Evolutionary conservation across 352 stramenopile genomes (phyloP).

Genomic region (Phytophthora sp.): DNA sequence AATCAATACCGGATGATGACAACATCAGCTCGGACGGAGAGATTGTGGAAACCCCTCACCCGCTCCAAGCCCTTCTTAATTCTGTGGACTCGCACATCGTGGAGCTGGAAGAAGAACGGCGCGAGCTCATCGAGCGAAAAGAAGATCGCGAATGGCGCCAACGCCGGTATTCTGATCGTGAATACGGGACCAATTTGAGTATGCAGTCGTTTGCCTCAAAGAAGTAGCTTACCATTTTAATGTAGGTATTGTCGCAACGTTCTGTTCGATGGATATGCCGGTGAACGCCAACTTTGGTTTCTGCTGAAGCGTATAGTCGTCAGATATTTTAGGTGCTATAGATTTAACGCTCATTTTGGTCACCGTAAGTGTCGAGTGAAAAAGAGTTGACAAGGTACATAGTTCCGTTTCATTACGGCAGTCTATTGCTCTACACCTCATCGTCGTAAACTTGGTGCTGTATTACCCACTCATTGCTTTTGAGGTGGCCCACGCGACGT

Average conservation of each 20-base stretch:
- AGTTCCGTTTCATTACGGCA: constrained; percentile 6
- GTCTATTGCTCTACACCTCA: constrained; percentile 58
- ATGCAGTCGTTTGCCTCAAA: constrained; percentile 5
- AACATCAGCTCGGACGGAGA: constrained; percentile 29
- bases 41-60: constrained; percentile 16
- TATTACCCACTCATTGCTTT: constrained; percentile 67
- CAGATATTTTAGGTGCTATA: too few relatives aligned
- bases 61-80: constrained; percentile 36
- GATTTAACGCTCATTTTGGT: too few relatives aligned
- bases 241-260: too few relatives aligned
- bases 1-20: constrained; percentile 9
- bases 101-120: constrained; percentile 51
- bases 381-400: constrained; percentile 13
- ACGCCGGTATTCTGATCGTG: constrained; percentile 6
- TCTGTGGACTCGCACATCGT: constrained; percentile 46
- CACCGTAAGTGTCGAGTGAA: not conserved
- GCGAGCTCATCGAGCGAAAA: constrained; percentile 54
- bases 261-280: not conserved
- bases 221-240: too few relatives aligned
- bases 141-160: constrained; percentile 53
- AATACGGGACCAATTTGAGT: constrained; percentile 15
- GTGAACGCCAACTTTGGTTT: not conserved
- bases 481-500: constrained; percentile 46
- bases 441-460: constrained; percentile 85
- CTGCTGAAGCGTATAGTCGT: too few relatives aligned